These are phyloP conservation scores for Chenopodium album DNA, from an alignment of 148 eudicot genomes.

Conservation along the genomic window DNA sequence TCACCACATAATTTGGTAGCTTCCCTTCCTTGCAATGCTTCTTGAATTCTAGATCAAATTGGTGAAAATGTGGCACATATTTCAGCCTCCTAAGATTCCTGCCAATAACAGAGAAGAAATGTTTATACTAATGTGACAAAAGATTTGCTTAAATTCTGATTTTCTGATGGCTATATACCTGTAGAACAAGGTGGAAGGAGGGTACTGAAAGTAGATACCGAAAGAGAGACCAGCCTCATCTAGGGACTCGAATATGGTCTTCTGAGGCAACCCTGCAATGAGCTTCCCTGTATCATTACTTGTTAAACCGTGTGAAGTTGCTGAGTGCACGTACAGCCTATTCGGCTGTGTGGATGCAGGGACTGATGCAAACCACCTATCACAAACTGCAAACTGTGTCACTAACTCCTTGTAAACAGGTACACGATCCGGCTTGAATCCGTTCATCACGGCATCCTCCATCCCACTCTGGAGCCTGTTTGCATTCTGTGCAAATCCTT, in stretches of 20 bases:
- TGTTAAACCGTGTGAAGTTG: constrained; percentile 56
- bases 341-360: constrained; percentile 77
- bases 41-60: constrained; percentile 42
- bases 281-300: constrained; percentile 45
- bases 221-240: constrained; percentile 46
- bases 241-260: constrained; percentile 63
- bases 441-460: constrained; percentile 66
- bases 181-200: constrained; percentile 63
- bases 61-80: constrained; percentile 42
- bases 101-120: neutral
- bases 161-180: constrained; percentile 29
- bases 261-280: constrained; percentile 54
- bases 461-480: constrained; percentile 37
- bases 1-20: constrained; percentile 53
- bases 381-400: constrained; percentile 71
- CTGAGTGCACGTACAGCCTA: constrained; percentile 62
- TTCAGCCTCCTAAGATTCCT: constrained; percentile 47
- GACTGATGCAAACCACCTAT: constrained; percentile 67
- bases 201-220: constrained; percentile 61
- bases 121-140: too few species aligned
- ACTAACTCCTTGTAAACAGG: constrained; percentile 67
- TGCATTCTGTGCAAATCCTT: constrained; percentile 69
- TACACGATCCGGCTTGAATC: constrained; percentile 60
- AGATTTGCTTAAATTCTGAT: too few species aligned
- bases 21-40: constrained; percentile 49